Evolutionary conservation across 306 rosid genomes (phyloP).

Genomic region (Citrullus mucosospermus): DNA sequence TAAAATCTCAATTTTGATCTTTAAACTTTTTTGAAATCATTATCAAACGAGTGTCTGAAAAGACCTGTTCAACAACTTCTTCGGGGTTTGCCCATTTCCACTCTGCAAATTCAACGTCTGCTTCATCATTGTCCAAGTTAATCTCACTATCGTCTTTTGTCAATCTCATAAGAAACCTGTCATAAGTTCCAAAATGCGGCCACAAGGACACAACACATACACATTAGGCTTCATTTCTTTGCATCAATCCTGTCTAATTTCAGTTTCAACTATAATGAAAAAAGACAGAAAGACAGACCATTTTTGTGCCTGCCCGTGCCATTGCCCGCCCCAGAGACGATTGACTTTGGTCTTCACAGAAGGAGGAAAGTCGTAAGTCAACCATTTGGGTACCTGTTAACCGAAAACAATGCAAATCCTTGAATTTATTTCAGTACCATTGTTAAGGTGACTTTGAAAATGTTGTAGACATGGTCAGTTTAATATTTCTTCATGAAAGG

Average conservation of each 20-base stretch:
- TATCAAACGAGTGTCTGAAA: neutral
- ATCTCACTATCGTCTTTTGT: slow-evolving; percentile 65
- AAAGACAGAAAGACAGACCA: slow-evolving; percentile 33
- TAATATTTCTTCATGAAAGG: neutral
- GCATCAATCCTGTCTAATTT: neutral
- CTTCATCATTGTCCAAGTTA: slow-evolving; percentile 75
- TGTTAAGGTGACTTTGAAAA: neutral
- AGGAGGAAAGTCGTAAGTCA: slow-evolving; percentile 94
- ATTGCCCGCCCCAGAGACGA: slow-evolving; percentile 98
- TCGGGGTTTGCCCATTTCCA: slow-evolving; percentile 95
- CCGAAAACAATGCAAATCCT: slow-evolving; percentile 12
- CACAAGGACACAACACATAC: no score
- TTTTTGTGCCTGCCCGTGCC: slow-evolving; percentile 98
- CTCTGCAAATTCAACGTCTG: slow-evolving; percentile 84
- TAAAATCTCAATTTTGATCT: neutral
- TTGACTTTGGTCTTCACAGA: slow-evolving; percentile 88
- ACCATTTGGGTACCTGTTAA: slow-evolving; percentile 75
- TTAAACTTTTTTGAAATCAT: neutral
- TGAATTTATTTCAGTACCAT: neutral
- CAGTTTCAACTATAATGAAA: neutral
- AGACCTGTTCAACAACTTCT: slow-evolving; percentile 85
- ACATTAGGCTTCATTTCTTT: no score
- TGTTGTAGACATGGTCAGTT: neutral
- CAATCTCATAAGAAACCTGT: slow-evolving; percentile 81
- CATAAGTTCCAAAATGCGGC: neutral